Conservation (phyloP, 192 early-diverging fungal genomes). For the Backusella luteola region DNA sequence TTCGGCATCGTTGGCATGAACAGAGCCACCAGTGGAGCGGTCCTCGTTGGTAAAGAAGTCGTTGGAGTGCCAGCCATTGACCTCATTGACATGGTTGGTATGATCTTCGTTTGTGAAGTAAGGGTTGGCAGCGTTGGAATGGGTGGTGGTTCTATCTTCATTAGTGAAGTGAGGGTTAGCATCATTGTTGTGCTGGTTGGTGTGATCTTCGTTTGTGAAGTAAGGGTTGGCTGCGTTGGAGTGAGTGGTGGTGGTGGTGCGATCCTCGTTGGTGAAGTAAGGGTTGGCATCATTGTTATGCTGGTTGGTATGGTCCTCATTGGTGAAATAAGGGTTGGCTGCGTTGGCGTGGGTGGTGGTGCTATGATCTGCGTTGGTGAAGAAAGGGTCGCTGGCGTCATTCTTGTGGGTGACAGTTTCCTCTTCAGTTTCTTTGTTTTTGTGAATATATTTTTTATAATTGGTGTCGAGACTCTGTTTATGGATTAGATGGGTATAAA, state of each 20-base stretch:
- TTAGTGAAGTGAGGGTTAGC: slow-evolving; percentile 2
- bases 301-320: neutral
- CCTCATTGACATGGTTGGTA: neutral
- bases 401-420: slow-evolving; percentile 18
- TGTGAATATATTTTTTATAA: slow-evolving; percentile 6
- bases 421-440: slow-evolving; percentile 8
- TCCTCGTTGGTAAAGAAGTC: neutral
- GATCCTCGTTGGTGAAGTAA: neutral
- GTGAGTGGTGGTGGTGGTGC: neutral
- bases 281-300: neutral
- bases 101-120: slow-evolving; percentile 8
- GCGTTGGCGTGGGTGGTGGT: slow-evolving; percentile 2
- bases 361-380: neutral
- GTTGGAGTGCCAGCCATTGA: neutral
- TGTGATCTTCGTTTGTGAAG: neutral
- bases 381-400: neutral
- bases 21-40: neutral
- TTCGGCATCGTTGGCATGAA: slow-evolving; percentile 2
- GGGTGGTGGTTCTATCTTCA: neutral
- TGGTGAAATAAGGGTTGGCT: neutral
- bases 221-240: neutral
- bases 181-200: neutral
- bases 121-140: neutral
- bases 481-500: neutral
- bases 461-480: slow-evolving; percentile 6